These are phyloP conservation scores for Kwoniella sp. DNA, from an alignment of 768 basidiomycete genomes.

Conservation along the genomic window DNA sequence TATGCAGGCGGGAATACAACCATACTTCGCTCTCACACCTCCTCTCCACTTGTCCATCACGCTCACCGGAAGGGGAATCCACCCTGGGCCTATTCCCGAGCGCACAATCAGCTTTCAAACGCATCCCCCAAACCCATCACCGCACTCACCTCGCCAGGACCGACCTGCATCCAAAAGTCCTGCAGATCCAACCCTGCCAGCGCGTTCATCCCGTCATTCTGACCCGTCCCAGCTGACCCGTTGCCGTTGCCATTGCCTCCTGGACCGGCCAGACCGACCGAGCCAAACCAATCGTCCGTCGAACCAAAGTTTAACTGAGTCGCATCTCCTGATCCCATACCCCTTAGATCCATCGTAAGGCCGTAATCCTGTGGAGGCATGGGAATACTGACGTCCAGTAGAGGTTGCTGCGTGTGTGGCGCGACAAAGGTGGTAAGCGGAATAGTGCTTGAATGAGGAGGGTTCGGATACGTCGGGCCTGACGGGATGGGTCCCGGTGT, in stretches of 20 bases:
- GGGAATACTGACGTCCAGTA: slow-evolving; percentile 15
- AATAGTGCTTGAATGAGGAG: not conserved
- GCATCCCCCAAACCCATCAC: not conserved
- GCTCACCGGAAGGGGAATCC: slow-evolving; percentile 39
- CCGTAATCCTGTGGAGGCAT: slow-evolving; percentile 1
- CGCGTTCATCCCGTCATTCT: slow-evolving; percentile 2
- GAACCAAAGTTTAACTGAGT: slow-evolving; percentile 25
- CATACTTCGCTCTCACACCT: too few species aligned
- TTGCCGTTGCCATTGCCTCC: slow-evolving; percentile 1
- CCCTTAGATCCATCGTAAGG: not conserved
- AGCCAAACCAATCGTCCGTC: slow-evolving; percentile 38
- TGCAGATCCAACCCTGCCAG: slow-evolving; percentile 33
- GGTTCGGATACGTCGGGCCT: not conserved
- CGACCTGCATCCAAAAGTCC: slow-evolving; percentile 44
- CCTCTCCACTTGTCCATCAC: too few species aligned
- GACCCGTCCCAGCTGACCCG: not conserved
- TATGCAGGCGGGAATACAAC: too few species aligned
- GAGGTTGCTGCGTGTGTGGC: slow-evolving; percentile 27
- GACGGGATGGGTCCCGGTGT: slow-evolving; percentile 3
- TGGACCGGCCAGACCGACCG: not conserved
- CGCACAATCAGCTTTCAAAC: not conserved
- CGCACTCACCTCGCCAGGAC: slow-evolving; percentile 39
- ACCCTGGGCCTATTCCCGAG: slow-evolving; percentile 29
- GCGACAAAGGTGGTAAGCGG: not conserved
- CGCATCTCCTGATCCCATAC: not conserved